Conservation (phyloP, 495 filamentous ascomycete genomes). For the Aspergillus campestris region DNA sequence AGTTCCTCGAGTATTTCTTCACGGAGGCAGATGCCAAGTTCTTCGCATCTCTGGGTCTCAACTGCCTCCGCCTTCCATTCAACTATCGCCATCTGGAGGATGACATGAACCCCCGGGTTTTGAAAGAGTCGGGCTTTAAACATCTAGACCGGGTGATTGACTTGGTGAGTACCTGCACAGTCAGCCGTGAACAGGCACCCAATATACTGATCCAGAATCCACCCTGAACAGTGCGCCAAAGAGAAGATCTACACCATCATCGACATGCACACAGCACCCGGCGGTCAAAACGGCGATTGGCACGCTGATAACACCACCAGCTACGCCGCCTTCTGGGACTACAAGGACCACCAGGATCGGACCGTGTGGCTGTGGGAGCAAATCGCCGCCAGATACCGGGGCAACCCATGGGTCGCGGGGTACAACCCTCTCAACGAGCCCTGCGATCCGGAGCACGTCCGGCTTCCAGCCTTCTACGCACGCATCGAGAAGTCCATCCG, state of each 20-base stretch:
- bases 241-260: slow-evolving; percentile 53
- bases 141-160: slow-evolving; percentile 52
- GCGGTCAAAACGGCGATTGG: slow-evolving; percentile 60
- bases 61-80: slow-evolving; percentile 56
- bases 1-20: slow-evolving; percentile 58
- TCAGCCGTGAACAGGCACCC: not conserved
- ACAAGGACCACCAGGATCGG: slow-evolving; percentile 53
- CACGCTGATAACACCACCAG: slow-evolving; percentile 48
- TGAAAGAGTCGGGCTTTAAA: slow-evolving; percentile 50
- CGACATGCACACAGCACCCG: slow-evolving; percentile 56
- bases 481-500: slow-evolving; percentile 52
- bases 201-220: not conserved
- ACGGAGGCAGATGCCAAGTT: slow-evolving; percentile 52
- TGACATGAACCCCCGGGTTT: slow-evolving; percentile 50
- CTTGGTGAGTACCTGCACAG: slow-evolving; percentile 15
- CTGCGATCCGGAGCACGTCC: slow-evolving; percentile 46
- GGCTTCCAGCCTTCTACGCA: slow-evolving; percentile 48
- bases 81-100: slow-evolving; percentile 61
- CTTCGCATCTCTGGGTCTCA: slow-evolving; percentile 48
- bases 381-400: slow-evolving; percentile 47
- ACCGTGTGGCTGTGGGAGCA: slow-evolving; percentile 52
- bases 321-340: slow-evolving; percentile 56
- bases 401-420: slow-evolving; percentile 50
- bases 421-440: slow-evolving; percentile 64
- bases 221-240: slow-evolving; percentile 35